Base-by-base conservation (phyloP, 306 rosid species). In the Canavalia gladiata region DNA sequence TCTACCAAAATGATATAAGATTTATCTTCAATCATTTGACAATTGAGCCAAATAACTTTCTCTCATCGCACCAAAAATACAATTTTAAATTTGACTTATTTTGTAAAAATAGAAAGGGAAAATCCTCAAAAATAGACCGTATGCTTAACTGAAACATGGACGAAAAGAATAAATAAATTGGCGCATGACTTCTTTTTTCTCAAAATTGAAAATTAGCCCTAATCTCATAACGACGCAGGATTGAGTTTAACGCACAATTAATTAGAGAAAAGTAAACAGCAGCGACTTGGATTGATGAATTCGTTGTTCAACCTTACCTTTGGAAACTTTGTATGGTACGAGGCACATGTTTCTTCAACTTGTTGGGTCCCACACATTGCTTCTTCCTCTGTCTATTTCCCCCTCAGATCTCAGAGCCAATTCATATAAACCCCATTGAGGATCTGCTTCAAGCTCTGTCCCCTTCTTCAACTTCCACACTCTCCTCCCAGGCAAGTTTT, bases 351-450 rank as follows among this genome's bases (percentile, higher is more conserved):
- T 72, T 58, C 56, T 80, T 51, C 46, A 13, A 13, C 75, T 62
- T 68, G 63, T 28, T 45, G 64, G 80, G 81, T 35, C 85, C 81
- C 85, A 82, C 81, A 43, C 8, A 28, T 46, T 72, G 59, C 49
- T 54, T 81, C 69, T 54, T 74, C 69, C 66, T 41, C 49, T 57
- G 39, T 37, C 56, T 10, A 25, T 35, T 77, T 65, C 45, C 64
- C 74, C 49, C 60, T 39, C 82, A 82, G 86, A 76, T 82, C 86
- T 76, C 74, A 76, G 4, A 37, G 7, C 68, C 67, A 47, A 35
- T 59, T 13, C 63, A 55, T 75, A 76, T 82, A 74, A 58, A 52
- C 58, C 57, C 46, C 81, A 68, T 75, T 75, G 31, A 52, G 68
- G 78, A 82, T 76, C 74, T 83, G 66, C 74, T 51, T 50, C 73